phyloP scores from a whole-genome alignment of 1,284 basidiomycete species.

The Marasmius tenuissimus region DNA sequence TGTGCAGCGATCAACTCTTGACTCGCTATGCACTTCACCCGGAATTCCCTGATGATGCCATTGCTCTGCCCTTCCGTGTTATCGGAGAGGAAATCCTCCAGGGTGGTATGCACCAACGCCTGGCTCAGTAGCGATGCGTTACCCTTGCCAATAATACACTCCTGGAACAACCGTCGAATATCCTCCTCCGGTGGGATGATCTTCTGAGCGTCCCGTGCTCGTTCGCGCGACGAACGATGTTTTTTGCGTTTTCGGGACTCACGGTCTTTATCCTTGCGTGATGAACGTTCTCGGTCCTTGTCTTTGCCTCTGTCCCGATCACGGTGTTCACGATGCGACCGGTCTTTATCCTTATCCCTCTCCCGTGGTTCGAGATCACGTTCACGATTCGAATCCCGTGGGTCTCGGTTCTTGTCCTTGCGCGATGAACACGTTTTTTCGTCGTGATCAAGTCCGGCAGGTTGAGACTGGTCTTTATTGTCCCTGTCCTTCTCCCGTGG shows the following conservation, averaged over 20 bases:
- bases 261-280: not conserved
- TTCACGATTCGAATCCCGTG: not conserved
- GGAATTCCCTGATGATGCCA: conserved; percentile 78
- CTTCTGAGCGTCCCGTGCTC: conserved; percentile 12
- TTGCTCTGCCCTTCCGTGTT: conserved; percentile 31
- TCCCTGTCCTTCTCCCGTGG: not conserved
- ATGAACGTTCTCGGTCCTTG: not conserved
- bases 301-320: not conserved
- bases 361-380: conserved; percentile 4
- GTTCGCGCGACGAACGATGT: conserved; percentile 30
- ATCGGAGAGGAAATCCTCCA: conserved; percentile 49
- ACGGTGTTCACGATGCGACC: conserved; percentile 1
- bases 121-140: conserved; percentile 70
- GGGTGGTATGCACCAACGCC: conserved; percentile 61
- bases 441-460: no score
- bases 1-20: conserved; percentile 75
- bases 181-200: conserved; percentile 77
- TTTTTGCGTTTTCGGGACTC: conserved; percentile 19
- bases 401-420: no score
- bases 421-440: no score
- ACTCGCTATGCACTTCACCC: conserved; percentile 65
- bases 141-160: conserved; percentile 73
- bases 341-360: not conserved
- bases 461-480: conserved; percentile 5
- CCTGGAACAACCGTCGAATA: conserved; percentile 73